phyloP scores from a whole-genome alignment of 257 asterid species.

The Asclepias syriaca region DNA sequence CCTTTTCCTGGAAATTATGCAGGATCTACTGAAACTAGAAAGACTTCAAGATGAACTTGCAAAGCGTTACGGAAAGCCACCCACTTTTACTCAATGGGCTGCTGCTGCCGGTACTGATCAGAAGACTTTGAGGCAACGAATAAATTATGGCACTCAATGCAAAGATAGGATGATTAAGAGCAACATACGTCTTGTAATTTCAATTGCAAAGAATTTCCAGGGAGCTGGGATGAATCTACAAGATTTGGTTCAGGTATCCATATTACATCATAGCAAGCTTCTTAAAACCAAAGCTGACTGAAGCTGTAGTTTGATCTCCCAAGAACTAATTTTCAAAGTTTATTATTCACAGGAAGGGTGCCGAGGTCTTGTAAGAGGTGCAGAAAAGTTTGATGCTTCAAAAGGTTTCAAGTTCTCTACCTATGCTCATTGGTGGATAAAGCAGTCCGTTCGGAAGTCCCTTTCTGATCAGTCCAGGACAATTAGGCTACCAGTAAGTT shows the following conservation, averaged over 20 bases:
- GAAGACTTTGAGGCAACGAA: constrained; percentile 67
- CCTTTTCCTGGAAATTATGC: constrained; percentile 21
- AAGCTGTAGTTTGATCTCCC: constrained; percentile 4
- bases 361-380: constrained; percentile 76
- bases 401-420: constrained; percentile 94
- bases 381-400: constrained; percentile 84
- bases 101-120: constrained; percentile 86
- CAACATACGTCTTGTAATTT: constrained; percentile 86
- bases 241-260: constrained; percentile 90
- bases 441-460: constrained; percentile 45
- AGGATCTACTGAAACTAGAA: constrained; percentile 83
- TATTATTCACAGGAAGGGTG: constrained; percentile 80
- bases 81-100: constrained; percentile 82
- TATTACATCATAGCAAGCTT: constrained; percentile 1
- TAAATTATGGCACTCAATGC: constrained; percentile 68
- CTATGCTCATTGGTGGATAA: constrained; percentile 98
- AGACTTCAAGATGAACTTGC: constrained; percentile 64
- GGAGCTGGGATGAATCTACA: constrained; percentile 91
- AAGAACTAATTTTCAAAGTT: constrained; percentile 15
- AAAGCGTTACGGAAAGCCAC: constrained; percentile 55
- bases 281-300: constrained; percentile 7
- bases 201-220: constrained; percentile 90
- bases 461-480: constrained; percentile 40
- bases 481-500: constrained; percentile 32
- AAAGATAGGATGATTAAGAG: constrained; percentile 90